Conservation (phyloP, 73 alveolate genomes). For the Paramecium caudatum region DNA sequence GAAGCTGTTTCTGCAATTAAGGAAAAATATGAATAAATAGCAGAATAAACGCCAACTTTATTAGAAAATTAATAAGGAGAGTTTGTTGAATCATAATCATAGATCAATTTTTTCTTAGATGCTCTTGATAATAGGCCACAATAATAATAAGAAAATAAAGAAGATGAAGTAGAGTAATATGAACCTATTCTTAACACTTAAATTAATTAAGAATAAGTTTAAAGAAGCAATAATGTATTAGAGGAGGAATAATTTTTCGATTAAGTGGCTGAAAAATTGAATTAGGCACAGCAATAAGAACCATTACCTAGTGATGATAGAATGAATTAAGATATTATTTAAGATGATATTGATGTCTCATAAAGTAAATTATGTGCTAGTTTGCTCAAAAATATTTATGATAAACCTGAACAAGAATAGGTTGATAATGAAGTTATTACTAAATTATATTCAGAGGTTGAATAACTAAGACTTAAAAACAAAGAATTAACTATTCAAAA, state of each 20-base stretch:
- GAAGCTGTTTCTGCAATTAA: slow-evolving; percentile 24
- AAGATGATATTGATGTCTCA: slow-evolving; percentile 34
- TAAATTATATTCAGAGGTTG: not conserved
- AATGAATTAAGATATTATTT: slow-evolving; percentile 3
- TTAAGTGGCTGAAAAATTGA: not conserved
- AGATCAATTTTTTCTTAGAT: slow-evolving; percentile 11
- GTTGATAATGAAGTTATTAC: not conserved
- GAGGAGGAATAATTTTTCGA: too few species aligned
- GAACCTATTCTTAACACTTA: not conserved
- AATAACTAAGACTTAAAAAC: not conserved
- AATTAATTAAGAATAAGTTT: not conserved
- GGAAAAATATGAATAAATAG: not conserved
- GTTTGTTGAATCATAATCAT: not conserved
- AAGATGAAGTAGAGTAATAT: not conserved
- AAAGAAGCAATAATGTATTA: too few species aligned
- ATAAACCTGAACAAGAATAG: not conserved
- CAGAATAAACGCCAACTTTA: slow-evolving; percentile 6
- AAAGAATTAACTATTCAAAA: not conserved
- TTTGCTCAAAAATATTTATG: not conserved
- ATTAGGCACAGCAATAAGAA: not conserved
- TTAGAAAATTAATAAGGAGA: not conserved
- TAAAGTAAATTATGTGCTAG: slow-evolving; percentile 11
- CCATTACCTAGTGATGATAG: slow-evolving; percentile 10
- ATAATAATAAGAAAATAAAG: not conserved
- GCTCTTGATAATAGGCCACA: not conserved